Percentiles rank a stretch among this genome's conserved stretches.
Conservation (phyloP, 305 asterid genomes). For the Fraxinus ornus region DNA sequence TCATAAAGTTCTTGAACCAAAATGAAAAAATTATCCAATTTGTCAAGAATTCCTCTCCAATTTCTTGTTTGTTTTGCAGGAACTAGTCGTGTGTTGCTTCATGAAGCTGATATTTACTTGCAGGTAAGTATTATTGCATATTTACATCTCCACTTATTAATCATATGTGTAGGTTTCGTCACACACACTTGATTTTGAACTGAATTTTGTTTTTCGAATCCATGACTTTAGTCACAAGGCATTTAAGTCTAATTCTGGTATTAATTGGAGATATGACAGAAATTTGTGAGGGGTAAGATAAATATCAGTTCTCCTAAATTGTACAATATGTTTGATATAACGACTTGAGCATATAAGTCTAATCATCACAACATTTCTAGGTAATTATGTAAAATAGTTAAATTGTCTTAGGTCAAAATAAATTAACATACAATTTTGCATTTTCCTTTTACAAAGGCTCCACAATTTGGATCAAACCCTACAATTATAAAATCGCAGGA, state of each 20-base stretch:
- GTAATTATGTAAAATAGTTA: neutral
- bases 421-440: too few species aligned
- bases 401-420: neutral
- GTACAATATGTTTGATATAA: neutral
- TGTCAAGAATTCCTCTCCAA: neutral
- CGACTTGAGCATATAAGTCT: neutral
- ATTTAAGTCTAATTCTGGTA: neutral
- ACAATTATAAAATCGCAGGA: neutral
- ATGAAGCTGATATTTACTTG: constrained; percentile 31
- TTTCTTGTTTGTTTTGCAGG: constrained; percentile 35
- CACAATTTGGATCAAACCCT: neutral
- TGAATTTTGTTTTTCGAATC: neutral
- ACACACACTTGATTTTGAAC: neutral
- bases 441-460: neutral
- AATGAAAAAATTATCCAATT: neutral
- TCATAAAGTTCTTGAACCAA: neutral
- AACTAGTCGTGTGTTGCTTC: constrained; percentile 19
- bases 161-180: neutral
- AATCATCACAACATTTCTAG: too few species aligned
- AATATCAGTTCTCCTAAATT: too few species aligned
- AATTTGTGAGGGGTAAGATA: neutral
- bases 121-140: constrained; percentile 38
- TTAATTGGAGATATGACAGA: too few species aligned
- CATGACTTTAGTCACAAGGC: too few species aligned
- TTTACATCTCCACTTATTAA: neutral